Percentiles rank a stretch among this genome's conserved stretches.
These are phyloP conservation scores for Camelina sativa DNA, from an alignment of 345 rosid species.

Conservation along the genomic window DNA sequence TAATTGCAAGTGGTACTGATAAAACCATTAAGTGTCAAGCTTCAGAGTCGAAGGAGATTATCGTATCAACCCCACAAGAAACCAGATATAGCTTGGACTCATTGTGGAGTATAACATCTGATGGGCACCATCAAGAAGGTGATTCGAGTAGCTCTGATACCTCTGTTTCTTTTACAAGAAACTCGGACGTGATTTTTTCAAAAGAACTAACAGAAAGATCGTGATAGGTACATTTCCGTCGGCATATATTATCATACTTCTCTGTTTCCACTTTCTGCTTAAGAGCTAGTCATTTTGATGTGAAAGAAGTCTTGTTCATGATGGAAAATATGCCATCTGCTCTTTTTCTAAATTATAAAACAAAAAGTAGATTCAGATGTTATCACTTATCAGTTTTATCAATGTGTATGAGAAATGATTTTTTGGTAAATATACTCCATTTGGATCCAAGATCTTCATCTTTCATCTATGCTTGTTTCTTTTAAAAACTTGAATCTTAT, in stretches of 20 bases:
- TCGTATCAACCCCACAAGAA: conserved; percentile 41
- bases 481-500: neutral
- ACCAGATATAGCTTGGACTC: conserved; percentile 41
- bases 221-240: conserved; percentile 27
- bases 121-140: conserved; percentile 34
- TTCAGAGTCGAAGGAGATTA: conserved; percentile 53
- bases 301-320: neutral
- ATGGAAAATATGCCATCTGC: neutral
- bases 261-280: neutral
- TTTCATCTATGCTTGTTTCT: neutral
- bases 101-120: conserved; percentile 73
- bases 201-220: conserved; percentile 36
- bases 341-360: neutral
- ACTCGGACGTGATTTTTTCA: conserved; percentile 56
- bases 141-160: conserved; percentile 40
- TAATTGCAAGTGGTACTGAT: conserved; percentile 59
- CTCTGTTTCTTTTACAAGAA: conserved; percentile 53
- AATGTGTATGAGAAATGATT: conserved; percentile 31
- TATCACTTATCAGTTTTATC: neutral
- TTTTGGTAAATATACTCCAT: conserved; percentile 28
- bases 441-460: neutral
- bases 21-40: conserved; percentile 49
- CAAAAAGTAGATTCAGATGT: conserved; percentile 20
- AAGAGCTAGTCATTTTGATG: conserved; percentile 1
- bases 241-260: neutral